phyloP scores from a whole-genome alignment of 31 red algal genomes.

The Asparagopsis taxiformis region DNA sequence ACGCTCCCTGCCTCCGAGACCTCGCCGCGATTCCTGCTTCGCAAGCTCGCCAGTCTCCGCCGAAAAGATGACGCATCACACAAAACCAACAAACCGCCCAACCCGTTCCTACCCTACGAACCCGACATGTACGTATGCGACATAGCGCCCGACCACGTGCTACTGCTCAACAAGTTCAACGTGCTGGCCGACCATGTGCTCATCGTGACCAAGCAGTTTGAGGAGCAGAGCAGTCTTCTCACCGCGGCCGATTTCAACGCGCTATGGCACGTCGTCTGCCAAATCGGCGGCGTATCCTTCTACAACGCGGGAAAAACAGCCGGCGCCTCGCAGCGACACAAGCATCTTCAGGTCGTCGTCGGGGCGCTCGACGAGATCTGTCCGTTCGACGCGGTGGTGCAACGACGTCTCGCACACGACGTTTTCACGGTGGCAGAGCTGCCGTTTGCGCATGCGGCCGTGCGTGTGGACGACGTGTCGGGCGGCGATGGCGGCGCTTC shows the following conservation, averaged over 20 bases:
- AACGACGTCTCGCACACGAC: neutral
- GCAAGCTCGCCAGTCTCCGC: too few species aligned
- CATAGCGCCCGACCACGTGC: conserved; percentile 46
- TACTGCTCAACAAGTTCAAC: conserved; percentile 84
- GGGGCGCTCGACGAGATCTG: neutral
- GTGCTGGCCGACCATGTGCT: conserved; percentile 54
- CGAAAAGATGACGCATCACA: too few species aligned
- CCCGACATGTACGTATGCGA: conserved; percentile 64
- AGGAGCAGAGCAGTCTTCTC: conserved; percentile 54
- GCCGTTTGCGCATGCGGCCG: conserved; percentile 44
- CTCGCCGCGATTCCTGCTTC: too few species aligned
- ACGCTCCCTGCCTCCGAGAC: too few species aligned
- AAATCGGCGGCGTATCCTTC: conserved; percentile 60
- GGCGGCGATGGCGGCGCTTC: neutral
- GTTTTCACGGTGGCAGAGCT: neutral
- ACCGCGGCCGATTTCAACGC: conserved; percentile 49
- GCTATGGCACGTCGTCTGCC: conserved; percentile 31
- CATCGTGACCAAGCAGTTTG: conserved; percentile 68
- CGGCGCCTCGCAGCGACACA: conserved; percentile 83
- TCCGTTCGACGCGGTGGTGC: conserved; percentile 18
- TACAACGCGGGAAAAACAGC: conserved; percentile 81
- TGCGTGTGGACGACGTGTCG: conserved; percentile 31
- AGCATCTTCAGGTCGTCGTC: conserved; percentile 66
- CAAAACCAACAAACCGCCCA: too few species aligned
- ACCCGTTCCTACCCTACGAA: conserved; percentile 94